Conservation (phyloP, 352 stramenopile genomes). For the Phytophthora cactorum region DNA sequence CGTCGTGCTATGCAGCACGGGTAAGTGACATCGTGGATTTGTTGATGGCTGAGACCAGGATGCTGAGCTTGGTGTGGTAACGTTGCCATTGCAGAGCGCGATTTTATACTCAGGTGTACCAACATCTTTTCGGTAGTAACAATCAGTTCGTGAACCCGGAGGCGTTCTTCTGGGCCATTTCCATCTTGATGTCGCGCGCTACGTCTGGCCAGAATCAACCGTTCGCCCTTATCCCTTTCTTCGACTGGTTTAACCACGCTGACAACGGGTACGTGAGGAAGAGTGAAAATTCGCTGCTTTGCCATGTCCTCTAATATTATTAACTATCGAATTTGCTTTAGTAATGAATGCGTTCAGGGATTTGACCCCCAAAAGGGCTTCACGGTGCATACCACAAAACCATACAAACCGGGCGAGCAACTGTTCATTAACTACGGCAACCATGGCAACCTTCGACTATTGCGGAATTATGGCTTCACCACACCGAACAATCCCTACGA, state of each 20-base stretch:
- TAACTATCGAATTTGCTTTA: constrained; percentile 16
- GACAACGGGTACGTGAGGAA: constrained; percentile 48
- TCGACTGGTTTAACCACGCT: constrained; percentile 89
- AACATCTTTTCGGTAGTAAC: constrained; percentile 67
- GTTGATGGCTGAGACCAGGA: not conserved
- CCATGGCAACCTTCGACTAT: constrained; percentile 65
- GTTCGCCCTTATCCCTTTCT: constrained; percentile 86
- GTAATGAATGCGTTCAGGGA: constrained; percentile 69
- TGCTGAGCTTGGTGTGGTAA: not conserved
- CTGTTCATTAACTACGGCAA: constrained; percentile 86
- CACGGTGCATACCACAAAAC: constrained; percentile 61
- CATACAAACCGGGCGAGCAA: constrained; percentile 68
- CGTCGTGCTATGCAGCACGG: constrained; percentile 68
- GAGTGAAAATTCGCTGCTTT: not conserved
- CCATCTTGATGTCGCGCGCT: constrained; percentile 80
- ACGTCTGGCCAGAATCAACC: constrained; percentile 77
- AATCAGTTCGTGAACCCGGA: constrained; percentile 61
- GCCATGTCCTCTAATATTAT: not conserved
- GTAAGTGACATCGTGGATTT: constrained; percentile 26
- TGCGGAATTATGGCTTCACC: constrained; percentile 87
- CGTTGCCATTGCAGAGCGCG: constrained; percentile 38
- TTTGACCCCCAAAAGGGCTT: constrained; percentile 70
- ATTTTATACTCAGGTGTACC: constrained; percentile 76
- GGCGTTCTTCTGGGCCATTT: constrained; percentile 85
- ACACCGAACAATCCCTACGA: constrained; percentile 52